Evolutionary conservation across 108 stramenopile species (phyloP).

Genomic region (Tribonema minus): DNA sequence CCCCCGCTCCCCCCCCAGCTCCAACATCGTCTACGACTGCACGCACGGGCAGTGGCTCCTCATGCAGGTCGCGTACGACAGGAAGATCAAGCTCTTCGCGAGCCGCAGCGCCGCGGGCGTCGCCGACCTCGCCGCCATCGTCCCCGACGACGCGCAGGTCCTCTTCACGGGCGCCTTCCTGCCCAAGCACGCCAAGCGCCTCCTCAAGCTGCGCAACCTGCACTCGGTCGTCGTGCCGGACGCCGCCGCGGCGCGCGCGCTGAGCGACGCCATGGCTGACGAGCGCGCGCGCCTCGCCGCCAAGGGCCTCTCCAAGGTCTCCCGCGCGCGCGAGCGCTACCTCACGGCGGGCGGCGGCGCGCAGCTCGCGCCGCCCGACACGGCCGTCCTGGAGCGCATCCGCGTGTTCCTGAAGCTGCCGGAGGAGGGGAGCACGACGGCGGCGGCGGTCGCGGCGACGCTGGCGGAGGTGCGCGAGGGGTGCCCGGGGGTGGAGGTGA

Average conservation of each 20-base stretch:
- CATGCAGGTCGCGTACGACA: slow-evolving; percentile 41
- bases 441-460: neutral
- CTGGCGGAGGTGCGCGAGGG: neutral
- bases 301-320: slow-evolving; percentile 14
- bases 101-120: slow-evolving; percentile 12
- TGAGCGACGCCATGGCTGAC: slow-evolving; percentile 11
- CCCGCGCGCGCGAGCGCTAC: slow-evolving; percentile 13
- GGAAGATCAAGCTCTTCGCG: slow-evolving; percentile 32
- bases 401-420: neutral
- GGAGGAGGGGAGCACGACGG: neutral
- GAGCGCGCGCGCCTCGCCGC: slow-evolving; percentile 21
- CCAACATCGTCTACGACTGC: slow-evolving; percentile 41
- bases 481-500: neutral
- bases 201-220: slow-evolving; percentile 10
- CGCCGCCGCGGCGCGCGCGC: neutral
- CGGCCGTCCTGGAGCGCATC: neutral
- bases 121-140: neutral
- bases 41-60: slow-evolving; percentile 41
- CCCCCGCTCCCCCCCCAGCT: neutral
- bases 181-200: slow-evolving; percentile 22
- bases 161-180: slow-evolving; percentile 24
- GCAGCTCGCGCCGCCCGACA: neutral
- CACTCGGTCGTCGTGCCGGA: slow-evolving; percentile 4
- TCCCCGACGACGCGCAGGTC: neutral
- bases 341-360: slow-evolving; percentile 6